A percentile compares a stretch with the other conserved stretches of the same genome.
Conservation (phyloP, 2,329 filamentous ascomycete genomes). For the Xenosphaeropsis pyriputrescens region DNA sequence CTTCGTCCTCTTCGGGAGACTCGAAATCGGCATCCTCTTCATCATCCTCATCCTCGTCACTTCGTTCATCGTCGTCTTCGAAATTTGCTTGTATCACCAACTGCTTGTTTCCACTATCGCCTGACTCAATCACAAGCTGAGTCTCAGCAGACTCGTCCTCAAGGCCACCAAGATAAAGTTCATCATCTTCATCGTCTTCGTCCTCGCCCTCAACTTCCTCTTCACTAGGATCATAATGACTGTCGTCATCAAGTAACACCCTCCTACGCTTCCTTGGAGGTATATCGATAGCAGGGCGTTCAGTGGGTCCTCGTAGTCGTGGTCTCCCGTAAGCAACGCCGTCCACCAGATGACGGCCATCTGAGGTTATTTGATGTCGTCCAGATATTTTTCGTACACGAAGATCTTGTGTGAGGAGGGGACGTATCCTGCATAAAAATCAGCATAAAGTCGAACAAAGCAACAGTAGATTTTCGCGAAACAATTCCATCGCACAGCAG, state of each 20-base stretch:
- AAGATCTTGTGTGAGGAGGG: constrained; percentile 61
- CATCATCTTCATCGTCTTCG: constrained; percentile 18
- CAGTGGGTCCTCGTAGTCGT: constrained; percentile 40
- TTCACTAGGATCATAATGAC: constrained; percentile 3
- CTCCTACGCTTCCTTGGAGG: constrained; percentile 58
- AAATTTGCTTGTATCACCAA: constrained; percentile 16
- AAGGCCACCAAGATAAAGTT: constrained; percentile 14
- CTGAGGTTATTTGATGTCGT: constrained; percentile 63
- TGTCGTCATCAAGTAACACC: constrained; percentile 23
- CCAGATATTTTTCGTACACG: constrained; percentile 59
- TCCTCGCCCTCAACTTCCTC: constrained; percentile 14
- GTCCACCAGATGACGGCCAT: constrained; percentile 72
- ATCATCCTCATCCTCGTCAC: constrained; percentile 17
- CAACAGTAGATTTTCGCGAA: not conserved
- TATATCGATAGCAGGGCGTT: constrained; percentile 54
- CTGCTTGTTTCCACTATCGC: constrained; percentile 7
- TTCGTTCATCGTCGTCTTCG: constrained; percentile 20
- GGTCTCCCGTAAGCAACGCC: constrained; percentile 73
- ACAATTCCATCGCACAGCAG: not conserved
- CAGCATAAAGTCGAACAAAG: too few relatives aligned
- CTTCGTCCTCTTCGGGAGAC: not conserved
- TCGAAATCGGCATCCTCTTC: constrained; percentile 14
- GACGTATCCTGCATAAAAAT: constrained; percentile 47
- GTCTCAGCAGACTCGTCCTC: constrained; percentile 1
- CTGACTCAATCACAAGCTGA: too few relatives aligned